Conservation (phyloP, 768 basidiomycete species). For the Suillus americanus region DNA sequence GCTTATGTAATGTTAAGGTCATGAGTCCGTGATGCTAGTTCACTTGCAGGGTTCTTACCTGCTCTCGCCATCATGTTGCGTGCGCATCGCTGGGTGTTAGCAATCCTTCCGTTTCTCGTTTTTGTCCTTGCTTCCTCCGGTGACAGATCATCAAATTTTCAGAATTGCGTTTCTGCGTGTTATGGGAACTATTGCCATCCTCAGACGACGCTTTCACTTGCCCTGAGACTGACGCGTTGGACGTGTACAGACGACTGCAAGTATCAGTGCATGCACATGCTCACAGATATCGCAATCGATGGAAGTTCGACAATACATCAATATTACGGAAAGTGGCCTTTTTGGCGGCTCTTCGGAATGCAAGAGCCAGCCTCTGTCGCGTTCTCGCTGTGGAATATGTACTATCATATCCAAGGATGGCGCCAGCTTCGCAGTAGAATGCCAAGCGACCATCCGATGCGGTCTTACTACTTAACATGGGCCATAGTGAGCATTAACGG, state of each 20-base stretch:
- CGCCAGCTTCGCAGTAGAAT: constrained; percentile 46
- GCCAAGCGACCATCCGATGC: constrained; percentile 65
- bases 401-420: constrained; percentile 66
- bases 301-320: constrained; percentile 57
- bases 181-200: constrained; percentile 30
- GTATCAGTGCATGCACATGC: constrained; percentile 83
- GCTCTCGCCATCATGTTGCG: constrained; percentile 6
- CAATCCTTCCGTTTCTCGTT: constrained; percentile 15
- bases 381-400: constrained; percentile 87
- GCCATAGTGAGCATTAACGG: constrained; percentile 77
- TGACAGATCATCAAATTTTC: constrained; percentile 35
- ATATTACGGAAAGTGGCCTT: constrained; percentile 97
- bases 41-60: too few relatives aligned
- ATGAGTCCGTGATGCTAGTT: neutral
- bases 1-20: neutral
- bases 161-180: constrained; percentile 38
- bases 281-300: constrained; percentile 58
- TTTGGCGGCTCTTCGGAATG: constrained; percentile 83
- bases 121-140: constrained; percentile 28
- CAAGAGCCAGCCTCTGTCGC: constrained; percentile 93
- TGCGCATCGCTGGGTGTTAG: constrained; percentile 5
- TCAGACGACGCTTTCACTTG: constrained; percentile 43
- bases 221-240: constrained; percentile 77
- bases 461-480: constrained; percentile 63
- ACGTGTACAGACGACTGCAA: constrained; percentile 85